These are phyloP conservation scores for Sisymbrium altissimum DNA, from an alignment of 345 rosid genomes.

Conservation along the genomic window DNA sequence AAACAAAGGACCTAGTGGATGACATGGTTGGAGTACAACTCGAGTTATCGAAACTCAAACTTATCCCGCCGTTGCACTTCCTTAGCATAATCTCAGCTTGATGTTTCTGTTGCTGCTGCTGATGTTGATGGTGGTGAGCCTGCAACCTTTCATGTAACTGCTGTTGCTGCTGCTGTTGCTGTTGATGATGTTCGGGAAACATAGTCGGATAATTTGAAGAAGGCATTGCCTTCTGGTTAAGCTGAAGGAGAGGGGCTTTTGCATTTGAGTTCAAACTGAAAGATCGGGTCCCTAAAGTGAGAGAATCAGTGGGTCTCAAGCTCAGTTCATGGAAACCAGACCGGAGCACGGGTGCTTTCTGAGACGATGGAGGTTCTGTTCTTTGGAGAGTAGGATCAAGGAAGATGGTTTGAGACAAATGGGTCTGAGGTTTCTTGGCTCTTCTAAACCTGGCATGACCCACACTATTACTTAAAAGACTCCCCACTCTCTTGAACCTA, in stretches of 20 bases:
- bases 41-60: slow-evolving; percentile 52
- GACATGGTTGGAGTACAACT: slow-evolving; percentile 57
- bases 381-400: slow-evolving; percentile 41
- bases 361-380: slow-evolving; percentile 34
- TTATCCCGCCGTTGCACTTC: slow-evolving; percentile 52
- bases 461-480: slow-evolving; percentile 60
- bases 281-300: slow-evolving; percentile 49
- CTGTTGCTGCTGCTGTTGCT: slow-evolving; percentile 45
- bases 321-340: slow-evolving; percentile 50
- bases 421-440: slow-evolving; percentile 48
- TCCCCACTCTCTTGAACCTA: slow-evolving; percentile 81
- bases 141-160: slow-evolving; percentile 46
- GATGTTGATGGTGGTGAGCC: slow-evolving; percentile 56
- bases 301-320: slow-evolving; percentile 49
- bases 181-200: slow-evolving; percentile 52
- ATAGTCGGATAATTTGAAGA: slow-evolving; percentile 39
- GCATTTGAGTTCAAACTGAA: slow-evolving; percentile 52
- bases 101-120: slow-evolving; percentile 52
- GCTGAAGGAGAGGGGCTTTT: slow-evolving; percentile 48
- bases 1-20: slow-evolving; percentile 59
- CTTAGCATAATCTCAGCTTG: slow-evolving; percentile 77
- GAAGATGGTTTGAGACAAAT: slow-evolving; percentile 51
- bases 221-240: slow-evolving; percentile 42
- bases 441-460: slow-evolving; percentile 97
- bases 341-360: slow-evolving; percentile 42